Evolutionary conservation across 371 early-diverging fungal species (phyloP), one percentile per base, ranked within the genome.

Genomic region (Circinella umbellata): DNA sequence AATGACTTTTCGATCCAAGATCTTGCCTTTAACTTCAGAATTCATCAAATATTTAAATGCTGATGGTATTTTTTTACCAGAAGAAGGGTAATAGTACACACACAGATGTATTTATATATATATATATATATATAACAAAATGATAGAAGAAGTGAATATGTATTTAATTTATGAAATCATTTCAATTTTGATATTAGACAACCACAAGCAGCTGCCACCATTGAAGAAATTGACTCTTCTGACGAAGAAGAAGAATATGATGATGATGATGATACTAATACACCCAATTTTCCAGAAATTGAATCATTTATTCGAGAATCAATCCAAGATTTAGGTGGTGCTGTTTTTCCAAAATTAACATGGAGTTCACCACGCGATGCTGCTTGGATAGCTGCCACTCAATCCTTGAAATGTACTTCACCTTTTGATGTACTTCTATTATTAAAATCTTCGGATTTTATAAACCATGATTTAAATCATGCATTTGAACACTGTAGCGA

Each of bases 301-400:
- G 90, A 88, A 36, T 70, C 73, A 2, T 80, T 83, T 34, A 93
- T 98, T 38, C 78, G 77, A 60, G 73, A 79, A n/a, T 83, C 88
- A 2, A 90, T 98, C 18, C 83, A 80, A 5, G 82, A 86, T 36
- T 86, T 93, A 36, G 96, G 92, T 39, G 96, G 95, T 4, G 88
- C 85, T 35, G 94, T 94, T 17, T 94, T 98, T 73, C 96, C 97
- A 15, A 96, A 97, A 61, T 86, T 97, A 67, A 94, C 93, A 74
- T 98, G 98, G 98, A 92, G 93, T 57, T 90, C 95, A 5, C 98
- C 98, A 3, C 90, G 92, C 64, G 98, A 98, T 76, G 98, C 98
- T 3, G 85, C 89, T 4, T 97, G 97, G 96, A 95, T 97, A 51
- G 75, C 95, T 10, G 79, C 91, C 6, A 91, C 89, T 27, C 89